Base-by-base conservation (phyloP, 306 rosid species). In the Urtica urens region DNA sequence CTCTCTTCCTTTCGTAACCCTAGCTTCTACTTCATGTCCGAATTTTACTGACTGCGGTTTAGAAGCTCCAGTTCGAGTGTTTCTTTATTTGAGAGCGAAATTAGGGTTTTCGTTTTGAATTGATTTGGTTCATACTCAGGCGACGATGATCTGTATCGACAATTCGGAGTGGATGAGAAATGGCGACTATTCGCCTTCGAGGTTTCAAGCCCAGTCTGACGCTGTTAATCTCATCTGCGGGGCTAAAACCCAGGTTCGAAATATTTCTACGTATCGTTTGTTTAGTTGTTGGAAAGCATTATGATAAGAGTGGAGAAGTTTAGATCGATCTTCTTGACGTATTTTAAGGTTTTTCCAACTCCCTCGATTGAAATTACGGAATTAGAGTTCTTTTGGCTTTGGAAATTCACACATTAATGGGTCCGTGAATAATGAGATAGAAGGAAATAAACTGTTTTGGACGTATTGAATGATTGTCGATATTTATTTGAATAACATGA, bases 121-220 rank as follows among this genome's bases (percentile, higher is more conserved):
- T 15, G 10, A 14, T 39, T 7, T 9, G 2, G n/a, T n/a, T n/a
- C 35, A 3, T 42, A 6, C 23, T 12, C 41, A 92, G 99, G 96
- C 96, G 26, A 90, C 97, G 2, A 77, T 92, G 95, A 92, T 92
- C 72, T 85, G 96, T 43, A 78, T 92, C 31, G 99, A 92, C 64
- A 82, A 92, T 69, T 92, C 96, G 7, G 94, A 92, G 58, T 92
- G 99, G 99, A 85, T 82, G 94, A 83, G 96, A 10, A 88, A 88
- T 47, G 96, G 96, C 3, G 96, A 88, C 46, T 88, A 80, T 46
- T 7, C 88, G 23, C 96, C 96, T 20, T 71, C 87, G 28, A 79
- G 96, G 55, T 78, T 88, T 74, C 83, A 76, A 76, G 93, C 94
- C 46, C 96, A 78, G 69, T 72, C 88, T 4, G 96, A 88, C 30